These are phyloP conservation scores for Auxenochlorella pyrenoidosa DNA, from an alignment of 139 green algal genomes.

Conservation along the genomic window DNA sequence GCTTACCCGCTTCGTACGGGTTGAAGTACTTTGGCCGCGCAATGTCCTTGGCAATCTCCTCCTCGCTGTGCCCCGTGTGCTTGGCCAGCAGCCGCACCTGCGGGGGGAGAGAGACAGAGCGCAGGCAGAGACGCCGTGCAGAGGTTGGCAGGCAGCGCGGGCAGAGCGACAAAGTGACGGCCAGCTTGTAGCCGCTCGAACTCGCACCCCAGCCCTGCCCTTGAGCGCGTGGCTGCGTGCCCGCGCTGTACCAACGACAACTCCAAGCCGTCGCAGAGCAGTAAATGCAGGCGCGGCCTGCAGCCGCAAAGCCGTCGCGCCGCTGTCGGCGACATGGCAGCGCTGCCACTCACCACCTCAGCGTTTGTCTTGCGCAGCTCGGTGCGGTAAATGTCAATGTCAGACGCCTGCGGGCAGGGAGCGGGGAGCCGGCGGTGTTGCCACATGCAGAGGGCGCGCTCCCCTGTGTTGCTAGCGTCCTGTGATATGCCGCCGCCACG, in stretches of 20 bases:
- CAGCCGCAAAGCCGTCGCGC: too few relatives aligned
- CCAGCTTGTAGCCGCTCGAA: too few relatives aligned
- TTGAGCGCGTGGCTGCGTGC: too few relatives aligned
- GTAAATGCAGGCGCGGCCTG: too few relatives aligned
- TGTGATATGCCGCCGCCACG: neutral
- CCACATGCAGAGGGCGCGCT: too few relatives aligned
- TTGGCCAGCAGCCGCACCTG: constrained; percentile 70
- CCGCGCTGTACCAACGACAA: too few relatives aligned
- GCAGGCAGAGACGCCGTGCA: neutral
- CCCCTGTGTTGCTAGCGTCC: neutral
- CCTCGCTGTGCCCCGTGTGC: constrained; percentile 82
- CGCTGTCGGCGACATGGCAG: too few relatives aligned
- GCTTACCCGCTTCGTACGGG: constrained; percentile 70
- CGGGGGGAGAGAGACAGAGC: neutral
- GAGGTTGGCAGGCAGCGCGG: neutral
- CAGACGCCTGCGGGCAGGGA: constrained; percentile 83
- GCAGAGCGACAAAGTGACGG: too few relatives aligned
- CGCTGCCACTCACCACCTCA: constrained; percentile 72
- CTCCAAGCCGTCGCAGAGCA: too few relatives aligned
- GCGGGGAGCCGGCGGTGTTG: neutral
- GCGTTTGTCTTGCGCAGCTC: constrained; percentile 90
- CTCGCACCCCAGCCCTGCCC: too few relatives aligned
- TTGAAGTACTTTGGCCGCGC: constrained; percentile 91
- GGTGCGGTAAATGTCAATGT: constrained; percentile 98
- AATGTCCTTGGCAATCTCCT: constrained; percentile 91